Evolutionary conservation across 1,284 basidiomycete species (phyloP), one percentile per base, ranked within the genome.

Genomic region (Cryptococcus floricola): DNA sequence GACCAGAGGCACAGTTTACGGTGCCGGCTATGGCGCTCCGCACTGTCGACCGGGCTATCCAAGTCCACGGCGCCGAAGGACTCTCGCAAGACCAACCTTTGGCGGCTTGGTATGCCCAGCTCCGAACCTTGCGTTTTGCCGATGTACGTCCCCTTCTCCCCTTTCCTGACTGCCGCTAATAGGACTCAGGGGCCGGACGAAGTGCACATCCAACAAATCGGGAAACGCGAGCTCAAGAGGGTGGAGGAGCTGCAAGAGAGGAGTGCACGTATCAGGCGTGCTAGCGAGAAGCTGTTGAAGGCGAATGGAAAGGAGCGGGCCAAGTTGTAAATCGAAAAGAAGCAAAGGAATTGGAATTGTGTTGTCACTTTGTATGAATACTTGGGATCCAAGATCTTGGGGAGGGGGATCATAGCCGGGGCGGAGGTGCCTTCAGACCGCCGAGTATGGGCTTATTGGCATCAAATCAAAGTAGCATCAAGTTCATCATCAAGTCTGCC

Each of bases 161-260:
- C 43, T n/a, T 42, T 48, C 45, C 63, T 53, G 23, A 4, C 59
- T 45, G 56, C 14, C 28, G 45, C 31, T 43, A 23, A 31, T 54
- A 23, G 42, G 6, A 4, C 14, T 10, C 48, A 90, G 88, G 90
- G 92, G 31, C 91, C 91, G 44, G 91, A 94, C 73, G 91, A 89
- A 82, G 91, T 98, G 5, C 94, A 98, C 76, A 87, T 94, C 51
- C 91, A 94, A 76, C 94, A 97, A 78, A 88, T 96, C 51, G 93
- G 91, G 10, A 88, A 88, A 73, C 79, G 85, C 48, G 92, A 96
- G 76, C 78, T 93, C 59, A 87, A 83, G 76, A 58, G 69, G 7
- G 68, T 70, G 4, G 64, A 66, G 9, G 53, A 55, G 47, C 53
- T 74, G n/a, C 49, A 61, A 9, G 57, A 58, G 41, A 54, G 64